Evolutionary conservation across 2,329 filamentous ascomycete genomes (phyloP).

Genomic region (Clonostachys chloroleuca): DNA sequence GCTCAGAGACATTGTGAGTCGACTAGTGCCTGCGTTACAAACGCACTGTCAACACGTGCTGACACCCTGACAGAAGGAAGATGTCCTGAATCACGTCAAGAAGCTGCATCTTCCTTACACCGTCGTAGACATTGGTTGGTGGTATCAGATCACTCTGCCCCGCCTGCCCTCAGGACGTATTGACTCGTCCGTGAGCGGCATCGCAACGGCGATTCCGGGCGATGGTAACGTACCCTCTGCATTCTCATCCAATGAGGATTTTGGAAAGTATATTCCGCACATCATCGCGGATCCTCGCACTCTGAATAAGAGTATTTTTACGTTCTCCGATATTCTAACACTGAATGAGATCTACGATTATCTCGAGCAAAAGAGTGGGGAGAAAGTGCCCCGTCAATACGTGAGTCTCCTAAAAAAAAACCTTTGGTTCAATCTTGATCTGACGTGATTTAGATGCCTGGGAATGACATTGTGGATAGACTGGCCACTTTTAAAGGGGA

Average conservation of each 20-base stretch:
- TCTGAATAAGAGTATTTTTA: constrained; percentile 45
- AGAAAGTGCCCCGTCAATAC: constrained; percentile 33
- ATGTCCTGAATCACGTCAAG: constrained; percentile 42
- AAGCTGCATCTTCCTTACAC: constrained; percentile 46
- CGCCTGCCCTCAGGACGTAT: constrained; percentile 17
- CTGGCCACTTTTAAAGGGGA: no score
- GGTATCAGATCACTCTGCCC: constrained; percentile 41
- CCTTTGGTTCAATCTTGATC: no score
- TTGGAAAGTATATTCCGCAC: constrained; percentile 44
- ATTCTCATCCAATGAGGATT: constrained; percentile 44
- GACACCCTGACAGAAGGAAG: constrained; percentile 32
- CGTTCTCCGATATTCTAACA: constrained; percentile 37
- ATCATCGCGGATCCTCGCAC: constrained; percentile 49
- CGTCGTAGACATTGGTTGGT: constrained; percentile 53
- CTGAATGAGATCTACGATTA: constrained; percentile 39
- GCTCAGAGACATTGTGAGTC: constrained; percentile 11
- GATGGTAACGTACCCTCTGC: constrained; percentile 36
- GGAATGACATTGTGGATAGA: no score
- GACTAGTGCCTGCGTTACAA: background rate
- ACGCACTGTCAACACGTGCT: background rate
- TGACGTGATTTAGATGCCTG: no score
- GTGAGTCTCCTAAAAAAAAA: no score
- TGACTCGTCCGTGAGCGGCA: constrained; percentile 32
- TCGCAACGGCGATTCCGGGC: constrained; percentile 30
- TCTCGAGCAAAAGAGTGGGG: constrained; percentile 41